phyloP scores from a whole-genome alignment of 208 protist species.

The Histomonas meleagridis region DNA sequence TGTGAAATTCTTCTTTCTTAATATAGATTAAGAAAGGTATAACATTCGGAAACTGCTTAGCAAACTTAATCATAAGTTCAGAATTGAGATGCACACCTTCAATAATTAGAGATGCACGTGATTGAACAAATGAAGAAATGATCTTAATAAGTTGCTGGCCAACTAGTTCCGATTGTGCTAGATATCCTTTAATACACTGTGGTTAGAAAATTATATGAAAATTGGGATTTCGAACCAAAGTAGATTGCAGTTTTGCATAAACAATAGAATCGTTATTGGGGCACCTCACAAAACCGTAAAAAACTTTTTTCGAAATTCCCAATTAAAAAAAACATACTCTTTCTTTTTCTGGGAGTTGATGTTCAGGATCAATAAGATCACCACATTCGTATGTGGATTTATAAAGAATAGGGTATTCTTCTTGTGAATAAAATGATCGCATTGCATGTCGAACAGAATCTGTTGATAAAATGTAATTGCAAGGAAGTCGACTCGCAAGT shows the following conservation, averaged over 20 bases:
- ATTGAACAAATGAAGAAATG: neutral
- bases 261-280: too few species aligned
- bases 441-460: constrained; percentile 43
- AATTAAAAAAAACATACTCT: too few species aligned
- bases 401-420: constrained; percentile 39
- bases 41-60: neutral
- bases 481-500: constrained; percentile 32
- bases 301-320: too few species aligned
- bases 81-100: neutral
- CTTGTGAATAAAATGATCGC: constrained; percentile 24
- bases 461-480: constrained; percentile 42
- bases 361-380: constrained; percentile 29
- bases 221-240: too few species aligned
- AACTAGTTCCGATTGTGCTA: neutral
- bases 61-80: neutral
- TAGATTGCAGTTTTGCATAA: too few species aligned
- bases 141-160: neutral
- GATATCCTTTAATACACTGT: constrained; percentile 32
- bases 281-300: too few species aligned
- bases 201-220: too few species aligned
- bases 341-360: neutral
- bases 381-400: constrained; percentile 46
- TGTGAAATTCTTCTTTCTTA: constrained; percentile 18
- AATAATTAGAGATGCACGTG: neutral
- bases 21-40: constrained; percentile 38